A percentile compares a stretch with the other conserved stretches of the same genome.
phyloP scores from a whole-genome alignment of 2,329 filamentous ascomycete species.

The Pyrenophora graminea region DNA sequence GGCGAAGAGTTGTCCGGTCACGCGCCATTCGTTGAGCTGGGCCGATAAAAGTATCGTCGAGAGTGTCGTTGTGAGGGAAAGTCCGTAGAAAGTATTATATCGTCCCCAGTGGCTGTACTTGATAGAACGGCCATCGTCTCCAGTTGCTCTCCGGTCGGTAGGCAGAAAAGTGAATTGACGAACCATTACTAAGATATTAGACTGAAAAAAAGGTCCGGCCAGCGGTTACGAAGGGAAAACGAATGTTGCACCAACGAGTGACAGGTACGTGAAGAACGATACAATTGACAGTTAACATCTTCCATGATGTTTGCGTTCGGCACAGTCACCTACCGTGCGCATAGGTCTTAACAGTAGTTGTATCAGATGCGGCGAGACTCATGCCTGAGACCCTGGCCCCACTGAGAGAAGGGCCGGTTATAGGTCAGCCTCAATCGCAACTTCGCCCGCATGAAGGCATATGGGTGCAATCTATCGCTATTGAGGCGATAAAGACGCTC shows the following conservation, averaged over 20 bases:
- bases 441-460: conserved; percentile 9
- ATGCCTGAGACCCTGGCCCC: conserved; percentile 12
- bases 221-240: conserved; percentile 21
- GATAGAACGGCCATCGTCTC: conserved; percentile 19
- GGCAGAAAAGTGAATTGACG: conserved; percentile 27
- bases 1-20: conserved; percentile 24
- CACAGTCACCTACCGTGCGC: conserved; percentile 10
- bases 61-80: conserved; percentile 30
- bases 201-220: conserved; percentile 15
- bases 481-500: neutral
- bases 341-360: conserved; percentile 13
- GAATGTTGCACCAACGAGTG: neutral
- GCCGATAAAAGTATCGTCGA: conserved; percentile 23
- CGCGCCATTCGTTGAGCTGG: conserved; percentile 27
- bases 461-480: conserved; percentile 2
- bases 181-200: conserved; percentile 21
- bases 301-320: conserved; percentile 6
- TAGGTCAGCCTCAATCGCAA: neutral
- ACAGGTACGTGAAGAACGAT: conserved; percentile 4
- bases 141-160: conserved; percentile 12
- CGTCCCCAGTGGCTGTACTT: conserved; percentile 30
- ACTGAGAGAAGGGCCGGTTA: conserved; percentile 2
- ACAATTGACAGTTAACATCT: neutral
- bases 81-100: conserved; percentile 36
- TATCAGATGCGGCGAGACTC: conserved; percentile 19